A percentile compares a stretch with the other conserved stretches of the same genome.
Evolutionary conservation across 2,329 filamentous ascomycete species (phyloP).

Genomic region (Neofusicoccum cordaticola): DNA sequence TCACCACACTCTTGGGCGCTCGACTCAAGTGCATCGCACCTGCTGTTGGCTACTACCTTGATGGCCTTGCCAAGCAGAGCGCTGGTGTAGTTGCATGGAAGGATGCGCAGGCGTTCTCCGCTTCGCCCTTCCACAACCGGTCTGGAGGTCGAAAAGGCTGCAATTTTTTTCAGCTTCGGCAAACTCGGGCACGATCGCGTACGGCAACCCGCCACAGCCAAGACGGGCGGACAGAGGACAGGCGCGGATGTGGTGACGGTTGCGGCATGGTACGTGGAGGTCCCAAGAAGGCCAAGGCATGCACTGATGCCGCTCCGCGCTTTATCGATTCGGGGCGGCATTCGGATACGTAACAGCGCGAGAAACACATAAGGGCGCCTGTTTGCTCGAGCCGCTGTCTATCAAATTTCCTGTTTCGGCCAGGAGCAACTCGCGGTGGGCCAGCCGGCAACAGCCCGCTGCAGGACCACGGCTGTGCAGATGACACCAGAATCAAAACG

Average conservation of each 20-base stretch:
- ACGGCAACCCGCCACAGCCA: neutral
- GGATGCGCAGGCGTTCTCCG: neutral
- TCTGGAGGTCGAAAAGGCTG: neutral
- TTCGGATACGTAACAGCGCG: neutral
- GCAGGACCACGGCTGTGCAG: neutral
- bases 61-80: neutral
- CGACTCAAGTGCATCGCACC: neutral
- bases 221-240: neutral
- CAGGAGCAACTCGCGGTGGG: neutral
- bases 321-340: neutral
- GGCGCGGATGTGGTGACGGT: neutral
- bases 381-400: neutral
- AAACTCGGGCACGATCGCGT: neutral
- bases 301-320: neutral
- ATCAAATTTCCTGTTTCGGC: neutral
- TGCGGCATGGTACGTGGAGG: constrained; percentile 8
- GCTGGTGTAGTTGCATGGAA: neutral
- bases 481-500: neutral
- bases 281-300: constrained; percentile 10
- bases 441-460: neutral
- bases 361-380: neutral
- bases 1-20: too few species aligned
- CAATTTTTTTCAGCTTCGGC: neutral
- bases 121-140: neutral
- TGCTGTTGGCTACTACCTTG: neutral